phyloP scores from a whole-genome alignment of 2,329 filamentous ascomycete genomes.

The Neopestalotiopsis clavispora region DNA sequence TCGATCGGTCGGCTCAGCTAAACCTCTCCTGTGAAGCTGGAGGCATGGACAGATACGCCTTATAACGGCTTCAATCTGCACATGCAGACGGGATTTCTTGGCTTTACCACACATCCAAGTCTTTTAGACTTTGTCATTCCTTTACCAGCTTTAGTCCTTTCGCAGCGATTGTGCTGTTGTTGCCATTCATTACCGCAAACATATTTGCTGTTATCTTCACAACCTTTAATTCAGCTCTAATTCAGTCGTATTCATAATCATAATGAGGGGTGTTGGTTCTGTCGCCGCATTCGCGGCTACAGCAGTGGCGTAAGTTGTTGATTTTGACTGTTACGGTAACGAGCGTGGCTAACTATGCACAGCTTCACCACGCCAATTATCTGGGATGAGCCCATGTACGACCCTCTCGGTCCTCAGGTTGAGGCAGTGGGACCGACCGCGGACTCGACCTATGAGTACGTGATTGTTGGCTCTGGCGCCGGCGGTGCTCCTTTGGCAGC shows the following conservation, averaged over 20 bases:
- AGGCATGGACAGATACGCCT: not conserved
- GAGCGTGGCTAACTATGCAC: not conserved
- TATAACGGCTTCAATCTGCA: slow-evolving; percentile 12
- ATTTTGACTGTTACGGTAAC: not conserved
- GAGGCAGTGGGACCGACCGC: slow-evolving; percentile 6
- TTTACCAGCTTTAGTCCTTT: slow-evolving; percentile 7
- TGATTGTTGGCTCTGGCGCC: slow-evolving; percentile 67
- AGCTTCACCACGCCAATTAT: slow-evolving; percentile 13
- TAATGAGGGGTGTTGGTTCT: slow-evolving; percentile 18
- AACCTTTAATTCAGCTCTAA: not conserved
- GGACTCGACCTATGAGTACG: slow-evolving; percentile 58
- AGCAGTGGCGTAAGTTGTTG: slow-evolving; percentile 14
- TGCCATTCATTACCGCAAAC: slow-evolving; percentile 16
- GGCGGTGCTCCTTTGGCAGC: slow-evolving; percentile 65
- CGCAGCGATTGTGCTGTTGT: not conserved
- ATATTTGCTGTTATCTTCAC: not conserved
- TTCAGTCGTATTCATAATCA: slow-evolving; percentile 9
- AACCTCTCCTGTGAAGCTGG: not conserved
- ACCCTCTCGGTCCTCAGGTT: slow-evolving; percentile 7
- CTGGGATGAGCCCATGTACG: slow-evolving; percentile 15
- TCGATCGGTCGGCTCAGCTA: slow-evolving; percentile 1
- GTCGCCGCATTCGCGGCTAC: slow-evolving; percentile 16
- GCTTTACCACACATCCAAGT: slow-evolving; percentile 16
- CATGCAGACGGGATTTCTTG: not conserved
- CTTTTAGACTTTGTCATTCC: slow-evolving; percentile 17